Conservation (phyloP, 164 flowering plant genomes). For the Umbellularia californica region DNA sequence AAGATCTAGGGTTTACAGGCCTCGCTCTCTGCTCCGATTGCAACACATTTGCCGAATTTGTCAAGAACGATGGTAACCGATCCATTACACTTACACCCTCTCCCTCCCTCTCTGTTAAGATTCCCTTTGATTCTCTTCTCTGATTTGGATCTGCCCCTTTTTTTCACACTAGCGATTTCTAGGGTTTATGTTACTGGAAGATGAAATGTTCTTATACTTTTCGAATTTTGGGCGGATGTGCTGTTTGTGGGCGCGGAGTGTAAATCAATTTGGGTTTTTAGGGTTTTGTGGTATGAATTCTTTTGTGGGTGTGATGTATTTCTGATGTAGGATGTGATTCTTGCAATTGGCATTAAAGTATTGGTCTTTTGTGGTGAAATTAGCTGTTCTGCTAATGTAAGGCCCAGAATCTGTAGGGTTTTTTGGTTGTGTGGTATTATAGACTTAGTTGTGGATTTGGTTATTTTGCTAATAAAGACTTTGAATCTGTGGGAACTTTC, state of each 20-base stretch:
- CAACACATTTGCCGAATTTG: conserved; percentile 70
- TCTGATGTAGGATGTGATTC: not conserved
- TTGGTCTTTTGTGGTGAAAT: not conserved
- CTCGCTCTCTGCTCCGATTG: conserved; percentile 95
- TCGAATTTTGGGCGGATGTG: not conserved
- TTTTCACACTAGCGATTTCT: too few relatives aligned
- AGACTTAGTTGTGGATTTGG: too few relatives aligned
- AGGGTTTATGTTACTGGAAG: too few relatives aligned
- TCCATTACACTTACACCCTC: not conserved
- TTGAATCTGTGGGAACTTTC: too few relatives aligned
- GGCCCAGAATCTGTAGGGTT: not conserved
- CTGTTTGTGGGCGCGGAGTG: not conserved
- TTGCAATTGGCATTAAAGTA: not conserved
- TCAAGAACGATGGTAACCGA: conserved; percentile 62
- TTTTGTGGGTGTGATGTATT: not conserved
- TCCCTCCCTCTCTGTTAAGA: not conserved
- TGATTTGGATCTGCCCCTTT: not conserved
- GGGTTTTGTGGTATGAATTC: not conserved
- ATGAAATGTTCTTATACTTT: not conserved
- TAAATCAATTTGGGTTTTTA: not conserved
- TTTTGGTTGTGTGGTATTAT: not conserved
- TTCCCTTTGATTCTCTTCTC: not conserved
- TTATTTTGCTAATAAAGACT: too few relatives aligned
- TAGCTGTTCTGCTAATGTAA: conserved; percentile 1
- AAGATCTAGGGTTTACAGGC: conserved; percentile 79